These are phyloP conservation scores for Letharia lupina DNA, from an alignment of 495 filamentous ascomycete species.

Conservation along the genomic window DNA sequence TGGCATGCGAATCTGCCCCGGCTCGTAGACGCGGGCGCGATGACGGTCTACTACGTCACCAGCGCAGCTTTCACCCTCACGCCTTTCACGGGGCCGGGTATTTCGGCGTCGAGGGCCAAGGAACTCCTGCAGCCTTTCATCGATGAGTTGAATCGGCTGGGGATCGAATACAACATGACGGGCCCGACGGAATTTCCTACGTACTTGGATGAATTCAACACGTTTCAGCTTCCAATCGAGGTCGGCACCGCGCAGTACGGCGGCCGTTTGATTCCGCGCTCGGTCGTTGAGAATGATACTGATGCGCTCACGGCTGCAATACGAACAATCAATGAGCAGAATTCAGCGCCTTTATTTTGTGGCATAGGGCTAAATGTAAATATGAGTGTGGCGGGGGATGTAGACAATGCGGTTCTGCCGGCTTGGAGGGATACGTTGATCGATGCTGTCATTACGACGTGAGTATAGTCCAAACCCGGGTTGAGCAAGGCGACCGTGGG, in stretches of 20 bases:
- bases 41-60: conserved; percentile 12
- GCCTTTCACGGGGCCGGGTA: conserved; percentile 19
- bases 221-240: conserved; percentile 34
- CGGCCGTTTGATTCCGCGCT: conserved; percentile 50
- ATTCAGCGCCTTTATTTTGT: conserved; percentile 32
- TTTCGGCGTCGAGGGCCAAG: conserved; percentile 28
- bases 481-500: too few relatives aligned
- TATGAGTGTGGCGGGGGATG: conserved; percentile 3
- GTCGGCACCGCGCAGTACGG: conserved; percentile 28
- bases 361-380: conserved; percentile 37
- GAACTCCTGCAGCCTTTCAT: conserved; percentile 30
- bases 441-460: conserved; percentile 31
- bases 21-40: conserved; percentile 26
- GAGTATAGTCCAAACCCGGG: neutral
- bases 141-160: conserved; percentile 26
- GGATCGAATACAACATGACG: conserved; percentile 22
- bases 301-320: conserved; percentile 35
- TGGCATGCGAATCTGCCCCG: conserved; percentile 32
- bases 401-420: conserved; percentile 40
- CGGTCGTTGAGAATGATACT: conserved; percentile 42
- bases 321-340: conserved; percentile 29
- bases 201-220: conserved; percentile 42
- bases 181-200: conserved; percentile 30
- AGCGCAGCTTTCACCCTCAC: conserved; percentile 13
- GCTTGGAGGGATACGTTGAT: conserved; percentile 51